Evolutionary conservation across 2,329 filamentous ascomycete genomes (phyloP).

Genomic region (Capronia coronata): DNA sequence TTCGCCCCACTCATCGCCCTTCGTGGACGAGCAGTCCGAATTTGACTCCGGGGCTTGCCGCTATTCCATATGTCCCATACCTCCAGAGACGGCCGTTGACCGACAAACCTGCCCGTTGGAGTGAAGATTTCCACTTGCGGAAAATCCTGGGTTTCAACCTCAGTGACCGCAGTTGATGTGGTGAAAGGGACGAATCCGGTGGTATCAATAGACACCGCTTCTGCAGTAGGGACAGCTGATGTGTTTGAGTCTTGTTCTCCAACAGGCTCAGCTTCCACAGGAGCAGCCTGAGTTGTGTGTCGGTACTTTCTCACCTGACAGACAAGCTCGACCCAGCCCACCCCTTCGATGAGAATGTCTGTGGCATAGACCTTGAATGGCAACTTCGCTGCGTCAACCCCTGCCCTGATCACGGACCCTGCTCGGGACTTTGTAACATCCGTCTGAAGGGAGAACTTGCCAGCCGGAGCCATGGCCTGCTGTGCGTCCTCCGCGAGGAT

Average conservation of each 20-base stretch:
- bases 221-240: slow-evolving; percentile 7
- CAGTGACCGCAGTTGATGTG: slow-evolving; percentile 15
- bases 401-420: slow-evolving; percentile 64
- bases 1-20: slow-evolving; percentile 22
- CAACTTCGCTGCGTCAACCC: slow-evolving; percentile 46
- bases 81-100: slow-evolving; percentile 28
- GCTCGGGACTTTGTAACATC: slow-evolving; percentile 77
- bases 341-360: slow-evolving; percentile 84
- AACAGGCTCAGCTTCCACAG: background rate
- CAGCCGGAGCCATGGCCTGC: slow-evolving; percentile 60
- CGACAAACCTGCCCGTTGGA: slow-evolving; percentile 76
- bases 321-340: slow-evolving; percentile 86
- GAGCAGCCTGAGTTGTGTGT: slow-evolving; percentile 2
- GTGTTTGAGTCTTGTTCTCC: background rate
- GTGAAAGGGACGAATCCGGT: slow-evolving; percentile 20
- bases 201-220: slow-evolving; percentile 12
- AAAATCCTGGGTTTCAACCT: slow-evolving; percentile 40
- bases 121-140: slow-evolving; percentile 78
- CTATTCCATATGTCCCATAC: slow-evolving; percentile 21
- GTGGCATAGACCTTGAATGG: slow-evolving; percentile 73
- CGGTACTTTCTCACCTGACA: slow-evolving; percentile 63
- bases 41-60: slow-evolving; percentile 9
- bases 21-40: slow-evolving; percentile 16
- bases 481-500: slow-evolving; percentile 36
- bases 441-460: slow-evolving; percentile 65